These are phyloP conservation scores for Juncus effusus DNA, from an alignment of 176 grass and related monocot genomes.

Conservation along the genomic window DNA sequence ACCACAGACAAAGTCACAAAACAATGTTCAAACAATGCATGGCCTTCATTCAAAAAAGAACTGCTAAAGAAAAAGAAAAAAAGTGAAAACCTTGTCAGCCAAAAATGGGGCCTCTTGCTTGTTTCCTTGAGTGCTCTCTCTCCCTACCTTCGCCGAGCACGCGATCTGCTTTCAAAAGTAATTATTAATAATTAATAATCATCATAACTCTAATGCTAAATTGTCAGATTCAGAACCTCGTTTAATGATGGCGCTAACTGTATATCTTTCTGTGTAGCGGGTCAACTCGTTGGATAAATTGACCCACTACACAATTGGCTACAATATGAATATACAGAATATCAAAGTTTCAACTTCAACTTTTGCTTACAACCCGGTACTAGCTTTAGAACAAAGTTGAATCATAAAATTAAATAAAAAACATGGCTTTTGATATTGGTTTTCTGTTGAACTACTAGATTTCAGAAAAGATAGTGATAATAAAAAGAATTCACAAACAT, in stretches of 20 bases:
- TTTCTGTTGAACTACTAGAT: too few relatives aligned
- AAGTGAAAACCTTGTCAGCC: slow-evolving; percentile 59
- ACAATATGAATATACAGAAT: background rate
- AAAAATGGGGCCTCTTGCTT: slow-evolving; percentile 52
- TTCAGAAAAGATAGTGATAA: too few relatives aligned
- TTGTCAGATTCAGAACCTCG: too few relatives aligned
- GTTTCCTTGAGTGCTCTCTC: slow-evolving; percentile 53
- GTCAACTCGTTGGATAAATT: background rate
- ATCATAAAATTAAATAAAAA: too few relatives aligned
- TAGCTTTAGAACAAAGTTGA: too few relatives aligned
- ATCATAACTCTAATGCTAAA: too few relatives aligned
- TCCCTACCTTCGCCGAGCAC: slow-evolving; percentile 37
- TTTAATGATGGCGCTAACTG: background rate
- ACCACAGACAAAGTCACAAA: too few relatives aligned
- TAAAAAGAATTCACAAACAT: background rate
- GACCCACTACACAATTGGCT: background rate
- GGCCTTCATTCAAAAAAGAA: background rate
- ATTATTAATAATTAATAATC: background rate
- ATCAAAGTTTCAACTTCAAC: too few relatives aligned
- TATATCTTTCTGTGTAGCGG: background rate
- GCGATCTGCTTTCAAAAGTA: slow-evolving; percentile 56
- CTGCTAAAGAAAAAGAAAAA: slow-evolving; percentile 12
- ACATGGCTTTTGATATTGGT: too few relatives aligned
- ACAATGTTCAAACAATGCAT: too few relatives aligned
- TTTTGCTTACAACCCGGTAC: too few relatives aligned